Evolutionary conservation across 345 rosid species (phyloP), one percentile per base, ranked within the genome.

Genomic region (Cochlearia excelsa): DNA sequence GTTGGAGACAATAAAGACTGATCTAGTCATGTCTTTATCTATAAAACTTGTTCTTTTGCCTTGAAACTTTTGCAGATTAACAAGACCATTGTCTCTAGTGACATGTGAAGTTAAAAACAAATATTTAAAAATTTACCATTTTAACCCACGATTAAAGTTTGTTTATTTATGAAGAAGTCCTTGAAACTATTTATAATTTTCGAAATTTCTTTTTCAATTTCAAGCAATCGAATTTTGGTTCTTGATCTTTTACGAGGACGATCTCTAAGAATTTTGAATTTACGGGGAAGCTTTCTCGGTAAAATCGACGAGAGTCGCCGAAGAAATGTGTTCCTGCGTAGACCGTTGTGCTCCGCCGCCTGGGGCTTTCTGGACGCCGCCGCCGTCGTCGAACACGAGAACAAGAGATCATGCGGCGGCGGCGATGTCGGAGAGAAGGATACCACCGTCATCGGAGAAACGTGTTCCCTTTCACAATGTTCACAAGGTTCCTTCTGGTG

Each of bases 401-500:
- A 59, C 7, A 28, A 57, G 61, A 31, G 65, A 54, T 30, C 34
- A 74, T 42, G 48, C 39, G 28, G 49, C 39, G 28, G 48, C 51
- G 41, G 45, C 84, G 4, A 51, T 79, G 81, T 73, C 88, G 3
- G 92, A 82, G 79, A 74, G 77, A 72, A 79, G 70, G 57, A 65
- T 66, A 49, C 47, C 67, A 8, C 68, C 78, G 26, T 77, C 84
- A 0, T 51, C 60, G 31, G 59, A 69, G 65, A 74, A 70, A 26
- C 73, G 59, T 9, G 85, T 78, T 66, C 61, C 72, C 4, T 85
- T 83, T 42, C 92, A 85, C 75, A 79, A 76, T 46, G 63, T 80
- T 33, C 86, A 85, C 73, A 88, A 85, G 63, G 96, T 88, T 11
- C 96, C 96, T 7, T 66, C 83, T 11, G 84, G 85, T 28, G 86